Conservation (phyloP, 768 basidiomycete species). For the Mycena belliarum region DNA sequence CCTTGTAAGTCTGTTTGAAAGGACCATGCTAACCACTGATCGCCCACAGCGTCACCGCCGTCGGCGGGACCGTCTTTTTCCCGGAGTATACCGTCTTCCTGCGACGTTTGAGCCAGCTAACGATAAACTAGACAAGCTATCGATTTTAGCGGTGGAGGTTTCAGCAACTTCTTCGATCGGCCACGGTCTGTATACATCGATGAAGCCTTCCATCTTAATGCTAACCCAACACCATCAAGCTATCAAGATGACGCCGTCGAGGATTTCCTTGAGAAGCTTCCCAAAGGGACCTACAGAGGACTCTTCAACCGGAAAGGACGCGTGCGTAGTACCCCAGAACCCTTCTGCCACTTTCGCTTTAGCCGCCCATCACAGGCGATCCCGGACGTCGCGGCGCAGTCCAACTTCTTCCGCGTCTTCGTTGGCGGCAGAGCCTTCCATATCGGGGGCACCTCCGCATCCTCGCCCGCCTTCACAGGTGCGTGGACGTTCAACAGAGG, state of each 20-base stretch:
- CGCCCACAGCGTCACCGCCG: constrained; percentile 17
- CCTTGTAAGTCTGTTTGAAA: constrained; percentile 21
- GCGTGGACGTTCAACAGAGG: background rate
- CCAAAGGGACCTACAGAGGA: constrained; percentile 26
- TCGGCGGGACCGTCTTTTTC: constrained; percentile 20
- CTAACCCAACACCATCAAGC: background rate
- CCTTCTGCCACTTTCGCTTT: background rate
- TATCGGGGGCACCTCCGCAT: constrained; percentile 30
- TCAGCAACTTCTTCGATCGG: constrained; percentile 40
- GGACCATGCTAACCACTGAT: background rate
- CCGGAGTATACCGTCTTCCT: constrained; percentile 18
- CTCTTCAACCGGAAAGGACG: constrained; percentile 31
- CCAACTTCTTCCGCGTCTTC: constrained; percentile 25
- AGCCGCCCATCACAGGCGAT: constrained; percentile 20
- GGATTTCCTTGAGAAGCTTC: constrained; percentile 27
- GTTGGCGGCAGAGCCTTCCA: constrained; percentile 13
- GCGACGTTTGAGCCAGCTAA: background rate
- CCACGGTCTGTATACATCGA: constrained; percentile 23
- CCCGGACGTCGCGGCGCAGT: constrained; percentile 36
- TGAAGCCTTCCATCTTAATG: background rate
- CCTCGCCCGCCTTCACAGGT: constrained; percentile 32
- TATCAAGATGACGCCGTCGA: constrained; percentile 40
- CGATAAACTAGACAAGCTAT: constrained; percentile 1
- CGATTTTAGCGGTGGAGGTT: constrained; percentile 38
- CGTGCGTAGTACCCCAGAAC: constrained; percentile 6